Percentiles rank a stretch among this genome's conserved stretches.
Evolutionary conservation across 169 alveolate genomes (phyloP).

Genomic region (Neospora caninum): DNA sequence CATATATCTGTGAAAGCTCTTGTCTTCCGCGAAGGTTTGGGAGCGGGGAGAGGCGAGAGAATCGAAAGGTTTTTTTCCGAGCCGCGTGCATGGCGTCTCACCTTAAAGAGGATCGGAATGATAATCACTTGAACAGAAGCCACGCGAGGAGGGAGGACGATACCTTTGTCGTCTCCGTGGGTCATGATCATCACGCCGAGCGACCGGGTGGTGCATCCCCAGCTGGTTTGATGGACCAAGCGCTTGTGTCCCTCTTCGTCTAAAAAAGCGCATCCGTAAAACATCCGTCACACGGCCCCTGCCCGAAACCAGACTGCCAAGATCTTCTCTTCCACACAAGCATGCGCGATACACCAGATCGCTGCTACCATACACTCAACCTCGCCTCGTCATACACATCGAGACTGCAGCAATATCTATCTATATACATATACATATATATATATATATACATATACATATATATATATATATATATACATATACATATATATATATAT

Average conservation of each 20-base stretch:
- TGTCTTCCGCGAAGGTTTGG: too few relatives aligned
- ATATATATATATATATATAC: too few relatives aligned
- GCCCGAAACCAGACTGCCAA: not conserved
- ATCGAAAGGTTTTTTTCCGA: too few relatives aligned
- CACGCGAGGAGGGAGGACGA: slow-evolving; percentile 97
- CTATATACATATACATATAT: not conserved
- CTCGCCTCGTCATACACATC: too few relatives aligned
- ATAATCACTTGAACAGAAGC: slow-evolving; percentile 96
- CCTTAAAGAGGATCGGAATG: slow-evolving; percentile 93
- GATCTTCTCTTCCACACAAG: too few relatives aligned
- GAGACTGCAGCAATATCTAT: too few relatives aligned
- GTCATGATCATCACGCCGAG: slow-evolving; percentile 92
- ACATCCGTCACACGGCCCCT: too few relatives aligned
- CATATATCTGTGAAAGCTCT: too few relatives aligned
- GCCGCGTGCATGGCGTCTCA: slow-evolving; percentile 15
- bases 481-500: not conserved
- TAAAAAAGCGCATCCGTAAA: slow-evolving; percentile 44
- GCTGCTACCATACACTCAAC: too few relatives aligned
- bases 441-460: not conserved
- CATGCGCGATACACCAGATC: too few relatives aligned
- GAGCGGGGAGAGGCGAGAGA: too few relatives aligned
- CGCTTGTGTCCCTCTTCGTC: slow-evolving; percentile 92
- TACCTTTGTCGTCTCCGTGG: slow-evolving; percentile 98
- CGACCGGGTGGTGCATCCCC: slow-evolving; percentile 99
- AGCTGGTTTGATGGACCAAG: slow-evolving; percentile 96